Conservation (phyloP, 2,329 filamentous ascomycete genomes). For the Hymenoscyphus linearis region DNA sequence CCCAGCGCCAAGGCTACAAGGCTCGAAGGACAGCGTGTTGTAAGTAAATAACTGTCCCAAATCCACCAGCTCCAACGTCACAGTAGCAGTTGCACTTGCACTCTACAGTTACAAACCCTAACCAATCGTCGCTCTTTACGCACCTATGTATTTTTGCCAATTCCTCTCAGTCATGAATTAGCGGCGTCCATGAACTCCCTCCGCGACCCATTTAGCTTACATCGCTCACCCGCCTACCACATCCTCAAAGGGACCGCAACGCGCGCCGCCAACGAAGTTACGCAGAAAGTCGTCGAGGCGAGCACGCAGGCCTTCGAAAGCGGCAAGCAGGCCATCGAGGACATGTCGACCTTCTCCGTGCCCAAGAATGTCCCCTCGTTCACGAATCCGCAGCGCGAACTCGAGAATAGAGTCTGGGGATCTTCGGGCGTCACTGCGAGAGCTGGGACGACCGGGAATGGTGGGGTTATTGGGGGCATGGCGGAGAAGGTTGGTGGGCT, state of each 20-base stretch:
- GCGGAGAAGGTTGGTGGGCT: conserved; percentile 59
- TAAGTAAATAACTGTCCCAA: background rate
- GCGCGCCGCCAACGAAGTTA: conserved; percentile 40
- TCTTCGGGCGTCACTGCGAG: conserved; percentile 42
- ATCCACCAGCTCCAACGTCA: background rate
- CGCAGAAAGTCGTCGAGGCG: conserved; percentile 44
- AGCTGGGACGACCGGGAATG: conserved; percentile 23
- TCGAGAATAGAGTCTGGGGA: conserved; percentile 64
- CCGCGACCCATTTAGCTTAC: conserved; percentile 32
- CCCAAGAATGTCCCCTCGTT: conserved; percentile 68
- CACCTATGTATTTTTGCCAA: conserved; percentile 9
- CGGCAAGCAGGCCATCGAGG: conserved; percentile 33
- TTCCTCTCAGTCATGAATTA: conserved; percentile 26
- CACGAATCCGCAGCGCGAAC: conserved; percentile 55
- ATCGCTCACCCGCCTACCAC: conserved; percentile 42
- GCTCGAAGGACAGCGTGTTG: background rate
- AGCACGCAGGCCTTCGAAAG: conserved; percentile 34
- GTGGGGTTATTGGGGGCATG: conserved; percentile 45
- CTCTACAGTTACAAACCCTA: background rate
- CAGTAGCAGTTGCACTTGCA: background rate
- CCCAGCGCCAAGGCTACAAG: background rate
- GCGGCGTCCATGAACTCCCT: conserved; percentile 33
- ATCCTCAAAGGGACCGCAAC: conserved; percentile 46
- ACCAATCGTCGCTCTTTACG: background rate
- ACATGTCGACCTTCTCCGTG: conserved; percentile 59